Percentiles rank a stretch among this genome's conserved stretches.
Evolutionary conservation across 768 basidiomycete species (phyloP).

Genomic region (Boletus eberwhitei): DNA sequence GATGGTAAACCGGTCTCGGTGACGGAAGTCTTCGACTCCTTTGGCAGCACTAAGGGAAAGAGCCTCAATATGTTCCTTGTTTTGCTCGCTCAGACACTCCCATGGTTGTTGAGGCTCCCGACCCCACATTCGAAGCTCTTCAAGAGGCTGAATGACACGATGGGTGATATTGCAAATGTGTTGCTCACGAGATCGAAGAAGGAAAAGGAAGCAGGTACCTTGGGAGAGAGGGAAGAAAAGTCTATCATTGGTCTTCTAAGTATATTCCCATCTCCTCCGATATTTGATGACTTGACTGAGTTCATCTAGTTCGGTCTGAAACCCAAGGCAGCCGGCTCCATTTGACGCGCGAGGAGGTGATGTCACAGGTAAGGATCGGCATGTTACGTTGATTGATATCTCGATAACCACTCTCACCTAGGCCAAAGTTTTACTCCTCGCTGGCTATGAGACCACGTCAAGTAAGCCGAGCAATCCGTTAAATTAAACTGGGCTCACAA

Average conservation of each 20-base stretch:
- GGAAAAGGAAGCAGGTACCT: constrained; percentile 30
- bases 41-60: constrained; percentile 14
- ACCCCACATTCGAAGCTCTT: constrained; percentile 23
- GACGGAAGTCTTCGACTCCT: constrained; percentile 24
- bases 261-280: constrained; percentile 7
- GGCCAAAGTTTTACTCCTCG: constrained; percentile 19
- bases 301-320: constrained; percentile 37
- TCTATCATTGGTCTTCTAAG: constrained; percentile 39
- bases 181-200: constrained; percentile 33
- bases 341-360: constrained; percentile 41
- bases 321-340: constrained; percentile 24
- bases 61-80: constrained; percentile 11
- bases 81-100: constrained; percentile 29
- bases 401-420: background rate
- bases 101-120: constrained; percentile 33
- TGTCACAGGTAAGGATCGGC: constrained; percentile 26
- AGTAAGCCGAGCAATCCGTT: too few relatives aligned
- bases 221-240: constrained; percentile 31
- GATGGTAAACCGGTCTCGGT: constrained; percentile 33
- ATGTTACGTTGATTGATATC: background rate
- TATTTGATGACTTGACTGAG: background rate
- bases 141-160: constrained; percentile 24
- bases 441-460: too few relatives aligned
- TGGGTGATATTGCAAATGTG: constrained; percentile 33
- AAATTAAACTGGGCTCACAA: background rate